These are phyloP conservation scores for Austroboletus niveus DNA, from an alignment of 1,284 basidiomycete species.

Conservation along the genomic window DNA sequence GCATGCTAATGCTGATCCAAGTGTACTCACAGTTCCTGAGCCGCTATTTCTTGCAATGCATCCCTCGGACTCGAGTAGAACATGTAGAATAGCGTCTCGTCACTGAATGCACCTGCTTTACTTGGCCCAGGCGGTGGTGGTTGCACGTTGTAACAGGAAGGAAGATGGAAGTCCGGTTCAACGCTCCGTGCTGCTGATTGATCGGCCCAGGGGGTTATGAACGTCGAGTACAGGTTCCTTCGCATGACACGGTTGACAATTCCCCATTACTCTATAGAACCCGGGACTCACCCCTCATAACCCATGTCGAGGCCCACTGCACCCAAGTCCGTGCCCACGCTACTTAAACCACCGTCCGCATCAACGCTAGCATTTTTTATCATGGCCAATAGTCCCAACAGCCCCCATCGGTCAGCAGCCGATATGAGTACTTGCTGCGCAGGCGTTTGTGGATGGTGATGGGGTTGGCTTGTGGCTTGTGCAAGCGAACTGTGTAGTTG, in stretches of 20 bases:
- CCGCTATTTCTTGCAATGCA: conserved; percentile 91
- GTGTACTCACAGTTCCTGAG: conserved; percentile 83
- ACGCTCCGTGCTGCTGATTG: conserved; percentile 79
- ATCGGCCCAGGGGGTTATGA: conserved; percentile 97
- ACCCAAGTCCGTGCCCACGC: conserved; percentile 90
- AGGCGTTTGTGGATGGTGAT: conserved; percentile 76
- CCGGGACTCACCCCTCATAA: conserved; percentile 67
- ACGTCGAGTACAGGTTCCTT: conserved; percentile 85
- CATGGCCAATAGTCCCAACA: conserved; percentile 85
- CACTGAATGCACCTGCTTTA: conserved; percentile 89
- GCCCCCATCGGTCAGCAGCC: conserved; percentile 94
- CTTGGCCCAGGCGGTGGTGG: conserved; percentile 85
- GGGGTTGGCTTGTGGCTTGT: conserved; percentile 30
- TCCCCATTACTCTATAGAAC: conserved; percentile 18
- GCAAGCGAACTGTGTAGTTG: conserved; percentile 31
- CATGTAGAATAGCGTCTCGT: conserved; percentile 98
- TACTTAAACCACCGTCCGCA: conserved; percentile 81
- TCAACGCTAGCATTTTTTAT: conserved; percentile 84
- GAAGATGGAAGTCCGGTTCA: conserved; percentile 91
- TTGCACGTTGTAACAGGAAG: conserved; percentile 92
- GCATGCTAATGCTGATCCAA: neutral
- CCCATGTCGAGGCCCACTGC: conserved; percentile 92
- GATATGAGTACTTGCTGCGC: conserved; percentile 93
- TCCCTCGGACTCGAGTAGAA: conserved; percentile 96
- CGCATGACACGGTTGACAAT: conserved; percentile 22